Conservation (phyloP, 1,139 yeast genomes). For the Nakaseomyces bracarensis region DNA sequence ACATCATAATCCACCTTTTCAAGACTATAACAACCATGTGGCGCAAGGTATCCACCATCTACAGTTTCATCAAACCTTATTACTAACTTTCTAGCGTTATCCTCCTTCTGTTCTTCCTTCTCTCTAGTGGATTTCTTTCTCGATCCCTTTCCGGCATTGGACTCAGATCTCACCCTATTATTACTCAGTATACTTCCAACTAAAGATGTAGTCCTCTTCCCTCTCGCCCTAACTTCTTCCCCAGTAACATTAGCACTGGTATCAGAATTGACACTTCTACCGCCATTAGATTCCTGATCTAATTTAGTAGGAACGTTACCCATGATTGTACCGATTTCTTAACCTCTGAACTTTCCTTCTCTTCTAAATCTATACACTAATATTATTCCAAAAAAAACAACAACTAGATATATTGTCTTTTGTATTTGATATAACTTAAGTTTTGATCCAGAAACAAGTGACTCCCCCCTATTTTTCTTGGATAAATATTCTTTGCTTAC, state of each 20-base stretch:
- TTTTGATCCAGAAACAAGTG: no score
- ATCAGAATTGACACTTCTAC: background rate
- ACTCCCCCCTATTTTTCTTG: no score
- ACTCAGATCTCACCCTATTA: constrained; percentile 13
- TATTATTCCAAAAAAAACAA: no score
- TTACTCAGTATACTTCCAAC: constrained; percentile 21
- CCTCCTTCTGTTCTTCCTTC: constrained; percentile 44
- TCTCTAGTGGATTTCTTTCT: constrained; percentile 40
- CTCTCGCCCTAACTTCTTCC: constrained; percentile 10
- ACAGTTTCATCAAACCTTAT: constrained; percentile 54
- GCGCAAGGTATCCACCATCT: constrained; percentile 78
- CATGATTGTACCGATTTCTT: constrained; percentile 38
- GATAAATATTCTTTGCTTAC: no score
- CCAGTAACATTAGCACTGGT: constrained; percentile 1
- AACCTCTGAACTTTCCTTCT: no score
- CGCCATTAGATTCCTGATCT: constrained; percentile 22
- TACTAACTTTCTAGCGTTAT: constrained; percentile 47
- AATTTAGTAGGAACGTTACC: constrained; percentile 57
- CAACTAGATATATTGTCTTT: no score
- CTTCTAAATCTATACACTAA: background rate
- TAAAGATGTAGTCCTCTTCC: constrained; percentile 23
- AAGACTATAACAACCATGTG: constrained; percentile 75
- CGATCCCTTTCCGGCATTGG: constrained; percentile 15
- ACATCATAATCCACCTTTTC: constrained; percentile 68
- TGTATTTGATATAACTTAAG: no score